Evolutionary conservation across 2,329 filamentous ascomycete species (phyloP).

Genomic region (Bertia moriformis): DNA sequence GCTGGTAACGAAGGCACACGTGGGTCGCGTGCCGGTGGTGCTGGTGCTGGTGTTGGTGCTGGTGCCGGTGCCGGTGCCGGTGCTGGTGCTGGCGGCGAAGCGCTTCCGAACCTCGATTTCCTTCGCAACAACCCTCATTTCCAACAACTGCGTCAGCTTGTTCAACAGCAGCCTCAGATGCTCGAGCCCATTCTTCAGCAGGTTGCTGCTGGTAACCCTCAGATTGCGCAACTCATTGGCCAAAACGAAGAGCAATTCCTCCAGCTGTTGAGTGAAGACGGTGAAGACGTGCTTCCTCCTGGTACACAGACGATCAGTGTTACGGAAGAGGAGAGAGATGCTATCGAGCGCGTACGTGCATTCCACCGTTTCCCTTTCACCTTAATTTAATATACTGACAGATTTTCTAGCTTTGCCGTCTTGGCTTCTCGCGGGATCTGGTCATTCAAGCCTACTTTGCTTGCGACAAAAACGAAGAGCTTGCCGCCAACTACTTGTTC

Average conservation of each 20-base stretch:
- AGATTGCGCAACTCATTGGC: slow-evolving; percentile 81
- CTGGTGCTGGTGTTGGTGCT: slow-evolving; percentile 26
- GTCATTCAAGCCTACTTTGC: slow-evolving; percentile 98
- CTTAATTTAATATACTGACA: slow-evolving; percentile 2
- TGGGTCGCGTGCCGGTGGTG: no score
- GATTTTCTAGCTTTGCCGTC: slow-evolving; percentile 60
- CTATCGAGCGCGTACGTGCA: slow-evolving; percentile 73
- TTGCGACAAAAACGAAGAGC: slow-evolving; percentile 97
- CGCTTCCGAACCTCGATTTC: slow-evolving; percentile 75
- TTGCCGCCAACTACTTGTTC: slow-evolving; percentile 95
- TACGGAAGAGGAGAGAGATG: slow-evolving; percentile 89
- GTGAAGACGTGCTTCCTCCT: slow-evolving; percentile 63
- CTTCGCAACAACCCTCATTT: slow-evolving; percentile 92
- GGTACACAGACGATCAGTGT: slow-evolving; percentile 81
- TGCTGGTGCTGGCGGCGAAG: slow-evolving; percentile 25
- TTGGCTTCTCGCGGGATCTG: slow-evolving; percentile 83
- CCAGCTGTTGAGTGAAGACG: slow-evolving; percentile 77
- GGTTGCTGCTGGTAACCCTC: slow-evolving; percentile 85
- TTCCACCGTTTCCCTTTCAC: slow-evolving; percentile 2
- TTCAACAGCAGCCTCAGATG: slow-evolving; percentile 97
- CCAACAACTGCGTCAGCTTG: slow-evolving; percentile 89
- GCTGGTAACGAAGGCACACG: slow-evolving; percentile 41
- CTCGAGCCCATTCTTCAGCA: slow-evolving; percentile 95
- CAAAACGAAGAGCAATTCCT: slow-evolving; percentile 89
- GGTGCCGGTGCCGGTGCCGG: slow-evolving; percentile 28